Evolutionary conservation across 495 filamentous ascomycete genomes (phyloP).

Genomic region (Penicillium macrosclerotiorum): DNA sequence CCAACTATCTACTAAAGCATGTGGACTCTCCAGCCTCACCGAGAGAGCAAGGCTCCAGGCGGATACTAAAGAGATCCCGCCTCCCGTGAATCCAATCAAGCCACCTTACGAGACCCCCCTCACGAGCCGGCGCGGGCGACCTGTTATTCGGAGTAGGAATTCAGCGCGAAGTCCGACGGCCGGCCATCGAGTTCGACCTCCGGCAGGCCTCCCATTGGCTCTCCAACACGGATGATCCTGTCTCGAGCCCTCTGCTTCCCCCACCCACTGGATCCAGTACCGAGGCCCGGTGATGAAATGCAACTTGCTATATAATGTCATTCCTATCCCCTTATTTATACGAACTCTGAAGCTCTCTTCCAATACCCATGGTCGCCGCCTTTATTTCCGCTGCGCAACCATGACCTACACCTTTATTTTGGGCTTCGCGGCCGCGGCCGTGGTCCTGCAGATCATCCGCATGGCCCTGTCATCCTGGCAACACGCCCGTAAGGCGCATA

Average conservation of each 20-base stretch:
- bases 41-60: too few relatives aligned
- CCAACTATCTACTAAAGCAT: too few relatives aligned
- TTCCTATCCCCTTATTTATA: not conserved
- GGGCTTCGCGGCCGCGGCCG: slow-evolving; percentile 24
- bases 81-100: too few relatives aligned
- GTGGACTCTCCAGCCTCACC: too few relatives aligned
- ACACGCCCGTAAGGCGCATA: slow-evolving; percentile 28
- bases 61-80: too few relatives aligned
- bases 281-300: slow-evolving; percentile 4
- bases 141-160: slow-evolving; percentile 10
- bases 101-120: not conserved
- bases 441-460: slow-evolving; percentile 27
- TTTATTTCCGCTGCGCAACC: not conserved
- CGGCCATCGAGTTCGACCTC: slow-evolving; percentile 14
- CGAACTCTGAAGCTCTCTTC: not conserved
- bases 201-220: slow-evolving; percentile 11
- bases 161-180: slow-evolving; percentile 13
- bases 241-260: not conserved
- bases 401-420: slow-evolving; percentile 23
- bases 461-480: slow-evolving; percentile 22
- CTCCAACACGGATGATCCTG: slow-evolving; percentile 5
- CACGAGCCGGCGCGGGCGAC: not conserved
- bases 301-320: slow-evolving; percentile 1
- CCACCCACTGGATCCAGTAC: slow-evolving; percentile 1
- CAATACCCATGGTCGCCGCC: too few relatives aligned